phyloP scores from a whole-genome alignment of 352 stramenopile species.

The Globisporangium rhizosaccharum region DNA sequence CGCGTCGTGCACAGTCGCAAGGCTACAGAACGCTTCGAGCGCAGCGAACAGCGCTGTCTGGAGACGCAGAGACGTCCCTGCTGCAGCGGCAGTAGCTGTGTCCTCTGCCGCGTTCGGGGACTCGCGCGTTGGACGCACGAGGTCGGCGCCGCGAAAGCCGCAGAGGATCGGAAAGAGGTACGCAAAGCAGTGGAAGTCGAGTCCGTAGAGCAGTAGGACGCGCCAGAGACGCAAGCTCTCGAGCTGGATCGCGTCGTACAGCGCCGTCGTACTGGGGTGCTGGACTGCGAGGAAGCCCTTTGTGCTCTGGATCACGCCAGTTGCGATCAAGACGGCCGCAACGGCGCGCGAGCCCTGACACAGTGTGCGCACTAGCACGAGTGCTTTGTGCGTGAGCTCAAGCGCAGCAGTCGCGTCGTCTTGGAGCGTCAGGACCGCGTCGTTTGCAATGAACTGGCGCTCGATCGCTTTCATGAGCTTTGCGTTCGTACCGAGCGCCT shows the following conservation, averaged over 20 bases:
- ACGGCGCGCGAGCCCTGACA: slow-evolving; percentile 45
- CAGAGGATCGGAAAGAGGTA: slow-evolving; percentile 61
- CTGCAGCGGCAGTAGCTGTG: background rate
- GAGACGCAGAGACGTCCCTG: background rate
- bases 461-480: slow-evolving; percentile 41
- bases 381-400: slow-evolving; percentile 30
- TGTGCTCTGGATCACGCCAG: slow-evolving; percentile 46
- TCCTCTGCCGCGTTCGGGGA: background rate
- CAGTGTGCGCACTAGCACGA: slow-evolving; percentile 37
- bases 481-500: slow-evolving; percentile 38
- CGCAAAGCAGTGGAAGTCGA: slow-evolving; percentile 66
- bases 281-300: slow-evolving; percentile 53
- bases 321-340: slow-evolving; percentile 29
- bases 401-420: slow-evolving; percentile 22
- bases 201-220: slow-evolving; percentile 49
- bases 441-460: slow-evolving; percentile 45
- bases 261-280: slow-evolving; percentile 5
- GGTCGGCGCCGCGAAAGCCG: slow-evolving; percentile 19
- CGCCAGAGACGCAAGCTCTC: slow-evolving; percentile 63
- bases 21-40: slow-evolving; percentile 40
- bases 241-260: slow-evolving; percentile 36
- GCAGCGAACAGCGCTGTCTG: slow-evolving; percentile 38
- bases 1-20: slow-evolving; percentile 38
- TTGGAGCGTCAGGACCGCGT: slow-evolving; percentile 28
- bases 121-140: slow-evolving; percentile 8